phyloP scores from a whole-genome alignment of 2,329 filamentous ascomycete genomes.

The Neonectria punicea region DNA sequence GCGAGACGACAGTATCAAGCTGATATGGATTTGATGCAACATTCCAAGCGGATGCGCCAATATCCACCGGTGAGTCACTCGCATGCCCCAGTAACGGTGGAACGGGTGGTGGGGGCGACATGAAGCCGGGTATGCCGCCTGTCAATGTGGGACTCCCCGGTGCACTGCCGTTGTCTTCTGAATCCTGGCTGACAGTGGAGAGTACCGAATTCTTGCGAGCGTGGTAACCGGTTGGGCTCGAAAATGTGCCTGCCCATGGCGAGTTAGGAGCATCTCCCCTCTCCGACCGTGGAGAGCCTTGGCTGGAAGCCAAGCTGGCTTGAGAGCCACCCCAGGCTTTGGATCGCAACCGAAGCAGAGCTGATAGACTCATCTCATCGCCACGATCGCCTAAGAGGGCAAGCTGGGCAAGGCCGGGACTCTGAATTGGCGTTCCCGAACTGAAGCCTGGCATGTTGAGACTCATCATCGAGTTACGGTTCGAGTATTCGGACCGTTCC shows the following conservation, averaged over 20 bases:
- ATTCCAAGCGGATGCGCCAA: conserved; percentile 22
- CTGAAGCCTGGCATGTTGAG: conserved; percentile 57
- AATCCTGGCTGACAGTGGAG: conserved; percentile 60
- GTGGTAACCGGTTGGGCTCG: conserved; percentile 46
- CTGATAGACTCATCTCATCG: conserved; percentile 77
- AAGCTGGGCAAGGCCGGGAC: conserved; percentile 81
- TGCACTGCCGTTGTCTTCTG: conserved; percentile 55
- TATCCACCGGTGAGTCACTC: conserved; percentile 24
- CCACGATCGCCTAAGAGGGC: conserved; percentile 69
- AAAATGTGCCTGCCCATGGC: conserved; percentile 48
- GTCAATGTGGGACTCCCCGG: conserved; percentile 63
- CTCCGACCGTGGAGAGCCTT: conserved; percentile 61
- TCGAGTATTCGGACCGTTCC: conserved; percentile 94
- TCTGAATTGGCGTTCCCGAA: conserved; percentile 65
- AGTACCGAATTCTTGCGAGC: conserved; percentile 61
- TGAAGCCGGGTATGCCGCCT: conserved; percentile 49
- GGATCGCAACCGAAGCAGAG: conserved; percentile 77
- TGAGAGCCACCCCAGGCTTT: conserved; percentile 86
- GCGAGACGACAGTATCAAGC: conserved; percentile 33
- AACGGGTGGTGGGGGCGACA: conserved; percentile 40
- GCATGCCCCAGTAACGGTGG: conserved; percentile 30
- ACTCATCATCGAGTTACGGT: conserved; percentile 89
- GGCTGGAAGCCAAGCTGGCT: conserved; percentile 70
- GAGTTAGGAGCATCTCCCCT: conserved; percentile 60
- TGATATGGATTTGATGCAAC: conserved; percentile 21